Percentiles rank a stretch among this genome's conserved stretches.
These are phyloP conservation scores for Beta macrorhiza DNA, from an alignment of 179 eudicot species.

Conservation along the genomic window DNA sequence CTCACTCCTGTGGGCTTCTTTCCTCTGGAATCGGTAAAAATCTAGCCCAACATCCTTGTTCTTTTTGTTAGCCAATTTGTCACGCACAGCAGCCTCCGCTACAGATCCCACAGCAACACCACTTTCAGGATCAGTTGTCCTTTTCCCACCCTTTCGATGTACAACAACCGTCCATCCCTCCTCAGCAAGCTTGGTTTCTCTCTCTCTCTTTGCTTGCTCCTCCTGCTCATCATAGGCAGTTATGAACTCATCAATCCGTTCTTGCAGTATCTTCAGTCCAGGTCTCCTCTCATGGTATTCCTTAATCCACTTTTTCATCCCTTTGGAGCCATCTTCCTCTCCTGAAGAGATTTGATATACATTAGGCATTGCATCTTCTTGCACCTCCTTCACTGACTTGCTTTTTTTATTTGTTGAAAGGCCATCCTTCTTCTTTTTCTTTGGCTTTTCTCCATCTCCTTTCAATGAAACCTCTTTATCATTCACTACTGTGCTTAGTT, in stretches of 20 bases:
- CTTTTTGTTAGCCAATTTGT: slow-evolving; percentile 74
- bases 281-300: slow-evolving; percentile 65
- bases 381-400: slow-evolving; percentile 31
- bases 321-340: slow-evolving; percentile 69
- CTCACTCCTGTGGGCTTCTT: slow-evolving; percentile 84
- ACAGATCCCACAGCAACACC: slow-evolving; percentile 86
- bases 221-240: slow-evolving; percentile 57
- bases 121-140: slow-evolving; percentile 82
- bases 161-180: slow-evolving; percentile 95
- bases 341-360: slow-evolving; percentile 70
- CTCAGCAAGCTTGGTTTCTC: slow-evolving; percentile 62
- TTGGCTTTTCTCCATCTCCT: slow-evolving; percentile 39
- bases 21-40: slow-evolving; percentile 87
- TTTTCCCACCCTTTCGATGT: slow-evolving; percentile 90
- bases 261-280: slow-evolving; percentile 67
- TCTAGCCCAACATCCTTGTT: slow-evolving; percentile 62
- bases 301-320: slow-evolving; percentile 81
- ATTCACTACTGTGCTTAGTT: slow-evolving; percentile 13
- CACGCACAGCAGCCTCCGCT: slow-evolving; percentile 72
- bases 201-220: slow-evolving; percentile 70
- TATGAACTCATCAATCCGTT: slow-evolving; percentile 76
- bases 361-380: slow-evolving; percentile 32
- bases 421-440: slow-evolving; percentile 36
- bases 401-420: slow-evolving; percentile 22
- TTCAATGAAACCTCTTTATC: slow-evolving; percentile 10